Conservation (phyloP, 2,329 filamentous ascomycete genomes). For the Pseudopithomyces maydicus region DNA sequence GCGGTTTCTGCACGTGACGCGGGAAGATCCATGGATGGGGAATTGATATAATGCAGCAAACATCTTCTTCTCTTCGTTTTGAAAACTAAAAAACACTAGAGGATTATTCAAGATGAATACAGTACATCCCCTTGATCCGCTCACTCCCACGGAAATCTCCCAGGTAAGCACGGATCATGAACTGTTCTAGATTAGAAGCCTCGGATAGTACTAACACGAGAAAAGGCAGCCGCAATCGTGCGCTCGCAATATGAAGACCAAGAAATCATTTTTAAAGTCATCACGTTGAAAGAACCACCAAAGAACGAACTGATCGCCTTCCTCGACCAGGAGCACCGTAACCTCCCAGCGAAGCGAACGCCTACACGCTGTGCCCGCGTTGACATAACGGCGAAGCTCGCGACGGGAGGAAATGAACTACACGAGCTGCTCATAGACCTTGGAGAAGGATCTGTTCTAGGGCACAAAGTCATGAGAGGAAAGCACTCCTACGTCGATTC, state of each 20-base stretch:
- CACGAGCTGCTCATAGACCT: constrained; percentile 42
- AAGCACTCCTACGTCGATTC: constrained; percentile 57
- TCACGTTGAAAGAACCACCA: constrained; percentile 56
- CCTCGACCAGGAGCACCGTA: constrained; percentile 51
- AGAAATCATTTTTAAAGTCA: constrained; percentile 50
- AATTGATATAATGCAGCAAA: neutral
- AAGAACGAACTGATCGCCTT: constrained; percentile 56
- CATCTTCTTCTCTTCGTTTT: neutral
- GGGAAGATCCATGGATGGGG: neutral
- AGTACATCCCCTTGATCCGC: neutral
- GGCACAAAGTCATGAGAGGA: constrained; percentile 43
- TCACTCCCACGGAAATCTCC: neutral
- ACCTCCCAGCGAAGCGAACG: constrained; percentile 26
- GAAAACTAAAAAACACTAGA: no score
- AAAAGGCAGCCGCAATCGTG: neutral
- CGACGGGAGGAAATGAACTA: constrained; percentile 15
- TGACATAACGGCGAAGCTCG: constrained; percentile 28
- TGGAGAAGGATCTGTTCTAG: constrained; percentile 17
- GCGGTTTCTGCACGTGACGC: neutral
- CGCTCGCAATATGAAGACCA: neutral
- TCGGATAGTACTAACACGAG: neutral
- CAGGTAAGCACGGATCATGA: neutral
- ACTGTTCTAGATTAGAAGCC: neutral
- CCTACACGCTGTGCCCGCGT: constrained; percentile 48
- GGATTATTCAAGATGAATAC: neutral